Percentiles rank a stretch among this genome's conserved stretches.
Evolutionary conservation across 331 rosid species (phyloP).

Genomic region (Pyracantha coccinea): DNA sequence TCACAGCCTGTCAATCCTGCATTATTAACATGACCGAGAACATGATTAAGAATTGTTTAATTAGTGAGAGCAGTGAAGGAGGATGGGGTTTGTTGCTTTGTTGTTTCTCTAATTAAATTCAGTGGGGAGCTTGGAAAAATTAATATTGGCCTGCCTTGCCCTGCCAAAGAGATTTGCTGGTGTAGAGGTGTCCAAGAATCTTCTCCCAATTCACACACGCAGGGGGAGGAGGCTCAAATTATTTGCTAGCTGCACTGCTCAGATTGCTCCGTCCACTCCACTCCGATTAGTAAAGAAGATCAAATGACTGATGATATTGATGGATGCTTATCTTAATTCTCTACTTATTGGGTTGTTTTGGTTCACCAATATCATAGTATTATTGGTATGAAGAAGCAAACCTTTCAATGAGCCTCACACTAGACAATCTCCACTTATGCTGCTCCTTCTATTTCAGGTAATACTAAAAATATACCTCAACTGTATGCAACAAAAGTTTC

Average conservation of each 20-base stretch:
- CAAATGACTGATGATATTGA: slow-evolving; percentile 13
- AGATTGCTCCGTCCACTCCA: slow-evolving; percentile 37
- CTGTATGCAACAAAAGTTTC: neutral
- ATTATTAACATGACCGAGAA: slow-evolving; percentile 46
- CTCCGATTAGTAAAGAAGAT: slow-evolving; percentile 19
- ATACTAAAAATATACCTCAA: neutral
- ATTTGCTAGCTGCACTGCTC: slow-evolving; percentile 24
- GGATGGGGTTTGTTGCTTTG: slow-evolving; percentile 19
- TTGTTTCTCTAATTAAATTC: slow-evolving; percentile 29
- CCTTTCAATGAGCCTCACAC: slow-evolving; percentile 50
- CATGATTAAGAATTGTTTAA: slow-evolving; percentile 28
- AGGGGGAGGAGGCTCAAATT: neutral
- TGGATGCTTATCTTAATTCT: slow-evolving; percentile 1
- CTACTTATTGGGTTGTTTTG: slow-evolving; percentile 1
- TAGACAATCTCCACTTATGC: slow-evolving; percentile 30
- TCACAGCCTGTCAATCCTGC: slow-evolving; percentile 89
- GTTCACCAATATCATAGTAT: neutral
- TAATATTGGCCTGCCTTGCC: slow-evolving; percentile 20
- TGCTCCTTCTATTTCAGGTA: slow-evolving; percentile 52
- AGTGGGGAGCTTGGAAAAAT: neutral
- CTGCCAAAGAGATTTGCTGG: slow-evolving; percentile 53
- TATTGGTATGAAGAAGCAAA: slow-evolving; percentile 39
- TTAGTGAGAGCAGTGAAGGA: neutral
- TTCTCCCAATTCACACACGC: slow-evolving; percentile 28
- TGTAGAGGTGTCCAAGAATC: slow-evolving; percentile 45